Base-by-base conservation (phyloP, 2,329 filamentous ascomycete genomes). In the Fusarium sarcochroum region DNA sequence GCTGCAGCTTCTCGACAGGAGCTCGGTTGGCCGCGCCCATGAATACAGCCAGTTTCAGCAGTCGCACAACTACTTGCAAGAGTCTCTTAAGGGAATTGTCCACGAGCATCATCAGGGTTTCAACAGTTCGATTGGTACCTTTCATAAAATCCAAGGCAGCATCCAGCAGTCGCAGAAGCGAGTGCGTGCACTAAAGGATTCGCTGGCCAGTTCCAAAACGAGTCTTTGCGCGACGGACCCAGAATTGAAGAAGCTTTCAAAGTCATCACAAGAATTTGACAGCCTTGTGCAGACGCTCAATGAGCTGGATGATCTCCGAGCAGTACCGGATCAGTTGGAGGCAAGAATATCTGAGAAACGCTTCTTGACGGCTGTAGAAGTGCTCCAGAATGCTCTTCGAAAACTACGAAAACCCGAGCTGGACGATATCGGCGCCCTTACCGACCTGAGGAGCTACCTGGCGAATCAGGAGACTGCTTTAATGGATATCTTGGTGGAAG, bases 91-190 rank as follows among this genome's bases (percentile, higher is more conserved):
- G 80, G 90, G 90, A 34, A 97, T 99, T 73, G 96, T 99, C 25
- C 97, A 99, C 79, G 95, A 99, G 81, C 95, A 99, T 77, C 95
- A 99, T 76, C 96, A 99, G 79, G 97, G 96, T 46, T 99, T 99
- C 86, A 99, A 98, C 81, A 97, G 93, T 79, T 98, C 95, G 50
- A 98, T 99, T 68, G 96, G 95, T 79, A 98, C 95, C 20, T 99
- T 98, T 77, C 97, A 99, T 84, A 98, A 97, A 80, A 99, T 99
- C 65, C 96, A 99, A 79, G 89, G 90, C 52, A 97, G 93, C 80
- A 96, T 99, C 69, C 92, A 95, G 74, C 85, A 89, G 50, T 97
- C 94, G 17, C 96, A 99, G 80, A 90, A 90, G 74, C 90, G 93
- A 63, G 93, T 99, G 54, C 89, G 95, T 60, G 84, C 86, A 14